Evolutionary conservation across 495 filamentous ascomycete species (phyloP).

Genomic region (Staphylotrichum tortipilum): DNA sequence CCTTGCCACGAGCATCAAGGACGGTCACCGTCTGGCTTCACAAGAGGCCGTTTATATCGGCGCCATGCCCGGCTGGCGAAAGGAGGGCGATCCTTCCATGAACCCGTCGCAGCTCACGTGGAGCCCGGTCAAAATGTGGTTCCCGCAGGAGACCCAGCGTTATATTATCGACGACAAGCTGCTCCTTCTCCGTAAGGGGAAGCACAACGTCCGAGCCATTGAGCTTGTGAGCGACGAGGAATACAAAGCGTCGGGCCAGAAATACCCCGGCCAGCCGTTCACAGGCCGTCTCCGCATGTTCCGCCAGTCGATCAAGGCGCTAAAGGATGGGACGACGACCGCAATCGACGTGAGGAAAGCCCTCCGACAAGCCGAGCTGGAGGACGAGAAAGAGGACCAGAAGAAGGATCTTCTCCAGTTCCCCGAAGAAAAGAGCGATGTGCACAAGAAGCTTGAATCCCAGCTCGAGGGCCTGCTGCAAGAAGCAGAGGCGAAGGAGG

Average conservation of each 20-base stretch:
- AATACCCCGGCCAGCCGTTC: slow-evolving; percentile 37
- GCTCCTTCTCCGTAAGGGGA: slow-evolving; percentile 65
- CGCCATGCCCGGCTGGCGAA: slow-evolving; percentile 41
- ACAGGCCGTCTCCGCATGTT: slow-evolving; percentile 31
- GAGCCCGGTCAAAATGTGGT: slow-evolving; percentile 52
- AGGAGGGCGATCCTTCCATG: too few relatives aligned
- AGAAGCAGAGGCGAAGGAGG: not conserved
- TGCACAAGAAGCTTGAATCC: slow-evolving; percentile 3
- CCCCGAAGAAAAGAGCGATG: slow-evolving; percentile 14
- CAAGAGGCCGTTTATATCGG: slow-evolving; percentile 59
- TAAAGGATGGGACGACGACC: slow-evolving; percentile 11
- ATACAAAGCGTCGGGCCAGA: slow-evolving; percentile 38
- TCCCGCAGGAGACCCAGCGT: slow-evolving; percentile 45
- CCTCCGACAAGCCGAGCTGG: slow-evolving; percentile 13
- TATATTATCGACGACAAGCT: slow-evolving; percentile 56
- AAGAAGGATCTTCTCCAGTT: slow-evolving; percentile 18
- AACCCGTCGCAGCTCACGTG: slow-evolving; percentile 48
- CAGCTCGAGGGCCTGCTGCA: slow-evolving; percentile 16
- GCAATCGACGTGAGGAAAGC: slow-evolving; percentile 8
- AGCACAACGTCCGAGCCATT: slow-evolving; percentile 70
- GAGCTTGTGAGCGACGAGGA: slow-evolving; percentile 64
- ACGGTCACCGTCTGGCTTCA: slow-evolving; percentile 55
- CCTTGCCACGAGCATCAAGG: slow-evolving; percentile 53
- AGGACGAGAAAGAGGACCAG: slow-evolving; percentile 36
- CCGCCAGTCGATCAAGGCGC: slow-evolving; percentile 13